A percentile compares a stretch with the other conserved stretches of the same genome.
Conservation (phyloP, 192 early-diverging fungal genomes). For the Coemansia biformis region DNA sequence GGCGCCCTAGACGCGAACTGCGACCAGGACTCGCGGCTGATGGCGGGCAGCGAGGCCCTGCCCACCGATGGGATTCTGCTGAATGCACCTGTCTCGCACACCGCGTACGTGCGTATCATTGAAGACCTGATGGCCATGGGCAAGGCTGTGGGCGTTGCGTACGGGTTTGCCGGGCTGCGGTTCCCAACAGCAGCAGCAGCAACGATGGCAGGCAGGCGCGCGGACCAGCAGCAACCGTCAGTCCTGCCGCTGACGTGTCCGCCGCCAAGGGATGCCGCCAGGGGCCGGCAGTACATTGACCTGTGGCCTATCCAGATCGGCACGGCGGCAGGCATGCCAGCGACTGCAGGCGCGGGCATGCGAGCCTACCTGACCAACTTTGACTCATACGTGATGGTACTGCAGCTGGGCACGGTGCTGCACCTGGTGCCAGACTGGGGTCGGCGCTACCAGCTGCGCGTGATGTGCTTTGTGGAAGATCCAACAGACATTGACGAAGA, state of each 20-base stretch:
- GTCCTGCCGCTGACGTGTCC: background rate
- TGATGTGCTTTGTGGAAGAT: conserved; percentile 68
- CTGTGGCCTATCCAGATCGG: conserved; percentile 70
- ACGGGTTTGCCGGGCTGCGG: conserved; percentile 56
- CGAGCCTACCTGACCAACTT: conserved; percentile 52
- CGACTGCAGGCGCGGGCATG: conserved; percentile 4
- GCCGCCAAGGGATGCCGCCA: background rate
- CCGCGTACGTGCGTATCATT: conserved; percentile 65
- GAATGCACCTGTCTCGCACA: conserved; percentile 54
- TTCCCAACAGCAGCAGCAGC: background rate
- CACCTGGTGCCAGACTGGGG: conserved; percentile 68
- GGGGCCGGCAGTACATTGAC: conserved; percentile 56
- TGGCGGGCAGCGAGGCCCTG: conserved; percentile 9
- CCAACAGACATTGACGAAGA: conserved; percentile 59
- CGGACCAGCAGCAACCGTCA: background rate
- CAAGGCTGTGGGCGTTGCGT: conserved; percentile 64
- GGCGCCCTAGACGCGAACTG: conserved; percentile 50
- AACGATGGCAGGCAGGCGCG: too few species aligned
- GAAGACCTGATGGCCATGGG: conserved; percentile 62
- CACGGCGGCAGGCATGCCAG: conserved; percentile 13
- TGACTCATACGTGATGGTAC: conserved; percentile 67
- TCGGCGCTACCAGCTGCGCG: conserved; percentile 55
- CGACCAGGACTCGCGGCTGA: background rate
- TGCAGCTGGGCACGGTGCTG: conserved; percentile 69
- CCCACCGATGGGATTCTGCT: conserved; percentile 56